Conservation (phyloP, 371 early-diverging fungal species). For the Mucor irregularis region DNA sequence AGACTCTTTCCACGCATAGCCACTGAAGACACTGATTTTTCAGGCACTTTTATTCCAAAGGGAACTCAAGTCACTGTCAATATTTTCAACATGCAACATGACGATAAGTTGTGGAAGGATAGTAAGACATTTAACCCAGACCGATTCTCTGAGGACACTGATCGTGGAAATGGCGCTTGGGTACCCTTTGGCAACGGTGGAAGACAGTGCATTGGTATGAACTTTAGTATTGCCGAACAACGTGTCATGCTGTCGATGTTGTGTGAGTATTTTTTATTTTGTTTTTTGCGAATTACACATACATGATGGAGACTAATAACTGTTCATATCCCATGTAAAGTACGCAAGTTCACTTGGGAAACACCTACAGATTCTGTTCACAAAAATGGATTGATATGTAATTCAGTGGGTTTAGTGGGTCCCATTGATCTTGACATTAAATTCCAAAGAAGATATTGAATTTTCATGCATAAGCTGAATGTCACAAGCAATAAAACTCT, state of each 20-base stretch:
- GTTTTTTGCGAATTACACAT: background rate
- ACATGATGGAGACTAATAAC: no score
- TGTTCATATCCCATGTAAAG: background rate
- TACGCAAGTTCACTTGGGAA: background rate
- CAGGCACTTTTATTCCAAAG: conserved; percentile 46
- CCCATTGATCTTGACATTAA: background rate
- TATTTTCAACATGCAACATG: conserved; percentile 33
- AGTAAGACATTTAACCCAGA: conserved; percentile 10
- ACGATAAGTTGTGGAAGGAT: conserved; percentile 26
- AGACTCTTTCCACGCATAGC: conserved; percentile 11
- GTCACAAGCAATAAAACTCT: no score
- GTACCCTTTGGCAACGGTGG: conserved; percentile 38
- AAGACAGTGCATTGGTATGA: conserved; percentile 44
- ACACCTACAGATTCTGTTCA: background rate
- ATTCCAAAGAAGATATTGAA: background rate
- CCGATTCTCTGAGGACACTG: background rate
- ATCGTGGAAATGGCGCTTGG: conserved; percentile 20
- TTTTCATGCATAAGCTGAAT: no score
- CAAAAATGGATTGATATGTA: background rate
- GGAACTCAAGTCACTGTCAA: conserved; percentile 42
- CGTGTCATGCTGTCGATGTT: conserved; percentile 46
- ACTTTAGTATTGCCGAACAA: conserved; percentile 48
- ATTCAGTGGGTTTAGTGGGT: background rate
- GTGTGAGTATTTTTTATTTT: conserved; percentile 10
- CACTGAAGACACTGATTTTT: conserved; percentile 37